Evolutionary conservation across 768 basidiomycete species (phyloP).

Genomic region (Lactarius evosmus): DNA sequence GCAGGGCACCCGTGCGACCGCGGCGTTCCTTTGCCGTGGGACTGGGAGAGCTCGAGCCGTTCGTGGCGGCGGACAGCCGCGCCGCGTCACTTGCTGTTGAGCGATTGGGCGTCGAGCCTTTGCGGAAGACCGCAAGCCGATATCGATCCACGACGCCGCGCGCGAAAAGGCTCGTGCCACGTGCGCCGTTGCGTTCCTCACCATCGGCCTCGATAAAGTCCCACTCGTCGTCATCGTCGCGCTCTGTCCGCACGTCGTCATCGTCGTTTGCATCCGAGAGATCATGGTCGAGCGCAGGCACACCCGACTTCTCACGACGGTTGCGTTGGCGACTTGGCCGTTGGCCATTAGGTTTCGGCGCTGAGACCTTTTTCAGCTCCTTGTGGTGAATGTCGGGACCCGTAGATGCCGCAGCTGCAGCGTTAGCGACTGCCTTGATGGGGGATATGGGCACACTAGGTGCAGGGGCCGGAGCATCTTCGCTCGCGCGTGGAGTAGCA

Average conservation of each 20-base stretch:
- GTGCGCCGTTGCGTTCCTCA: constrained; percentile 78
- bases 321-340: constrained; percentile 35
- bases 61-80: constrained; percentile 31
- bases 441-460: constrained; percentile 15
- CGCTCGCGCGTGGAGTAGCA: constrained; percentile 24
- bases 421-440: constrained; percentile 13
- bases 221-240: constrained; percentile 81
- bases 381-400: constrained; percentile 24
- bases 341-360: constrained; percentile 26
- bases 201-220: constrained; percentile 81
- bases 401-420: constrained; percentile 22
- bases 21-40: constrained; percentile 56
- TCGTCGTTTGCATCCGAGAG: constrained; percentile 52
- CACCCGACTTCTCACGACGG: constrained; percentile 79
- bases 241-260: constrained; percentile 42
- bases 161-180: constrained; percentile 79
- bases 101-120: constrained; percentile 64
- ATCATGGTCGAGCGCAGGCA: constrained; percentile 74
- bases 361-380: constrained; percentile 21
- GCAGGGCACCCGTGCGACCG: constrained; percentile 64
- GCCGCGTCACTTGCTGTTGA: constrained; percentile 49
- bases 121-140: constrained; percentile 79
- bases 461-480: constrained; percentile 3
- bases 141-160: constrained; percentile 92
- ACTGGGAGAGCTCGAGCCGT: constrained; percentile 43